Percentiles rank a stretch among this genome's conserved stretches.
Evolutionary conservation across 306 rosid species (phyloP).

Genomic region (Cyamopsis tetragonoloba): DNA sequence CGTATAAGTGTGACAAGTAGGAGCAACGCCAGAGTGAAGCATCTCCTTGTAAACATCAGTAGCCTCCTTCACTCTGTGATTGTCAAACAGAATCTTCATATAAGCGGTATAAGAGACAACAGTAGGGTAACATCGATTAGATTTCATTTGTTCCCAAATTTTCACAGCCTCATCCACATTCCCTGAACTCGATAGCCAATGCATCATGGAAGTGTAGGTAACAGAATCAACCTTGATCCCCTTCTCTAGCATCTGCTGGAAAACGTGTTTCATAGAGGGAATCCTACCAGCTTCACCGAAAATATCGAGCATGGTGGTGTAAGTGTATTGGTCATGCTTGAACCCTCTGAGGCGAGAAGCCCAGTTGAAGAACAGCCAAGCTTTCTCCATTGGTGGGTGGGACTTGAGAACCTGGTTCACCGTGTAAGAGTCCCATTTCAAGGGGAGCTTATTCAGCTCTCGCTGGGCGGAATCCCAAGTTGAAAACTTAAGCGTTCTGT

Average conservation of each 20-base stretch:
- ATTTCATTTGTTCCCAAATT: constrained; percentile 75
- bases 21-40: constrained; percentile 51
- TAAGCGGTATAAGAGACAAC: constrained; percentile 80
- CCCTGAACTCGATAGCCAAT: constrained; percentile 68
- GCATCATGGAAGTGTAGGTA: constrained; percentile 80
- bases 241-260: constrained; percentile 65
- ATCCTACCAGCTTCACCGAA: constrained; percentile 92
- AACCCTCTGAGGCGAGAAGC: constrained; percentile 48
- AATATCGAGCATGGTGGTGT: constrained; percentile 77
- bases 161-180: constrained; percentile 57
- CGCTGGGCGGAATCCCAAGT: constrained; percentile 65
- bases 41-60: constrained; percentile 63
- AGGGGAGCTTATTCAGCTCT: constrained; percentile 40
- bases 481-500: constrained; percentile 48
- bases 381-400: constrained; percentile 90
- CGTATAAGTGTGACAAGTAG: constrained; percentile 73
- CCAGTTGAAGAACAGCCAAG: constrained; percentile 86
- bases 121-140: constrained; percentile 49
- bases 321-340: constrained; percentile 82
- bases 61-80: constrained; percentile 51
- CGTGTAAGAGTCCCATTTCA: constrained; percentile 87
- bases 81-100: constrained; percentile 57
- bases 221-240: constrained; percentile 59
- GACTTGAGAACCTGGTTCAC: constrained; percentile 73
- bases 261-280: constrained; percentile 70